Conservation (phyloP, 495 filamentous ascomycete genomes). For the Trichocladium antarcticum region DNA sequence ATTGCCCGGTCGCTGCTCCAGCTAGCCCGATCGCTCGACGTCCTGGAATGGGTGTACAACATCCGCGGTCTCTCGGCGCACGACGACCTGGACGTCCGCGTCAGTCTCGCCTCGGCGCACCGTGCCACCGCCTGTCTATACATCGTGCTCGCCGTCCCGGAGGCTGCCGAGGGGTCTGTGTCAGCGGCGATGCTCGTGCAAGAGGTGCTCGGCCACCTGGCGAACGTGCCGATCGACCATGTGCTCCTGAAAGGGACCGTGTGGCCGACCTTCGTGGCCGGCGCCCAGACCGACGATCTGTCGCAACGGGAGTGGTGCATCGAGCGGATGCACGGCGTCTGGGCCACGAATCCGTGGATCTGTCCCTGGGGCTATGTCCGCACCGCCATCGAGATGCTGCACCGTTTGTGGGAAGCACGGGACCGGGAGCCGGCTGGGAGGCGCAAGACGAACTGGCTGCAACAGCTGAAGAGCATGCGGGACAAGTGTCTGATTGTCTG, state of each 20-base stretch:
- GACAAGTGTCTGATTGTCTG: conserved; percentile 36
- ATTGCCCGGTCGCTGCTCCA: conserved; percentile 20
- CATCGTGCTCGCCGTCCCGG: conserved; percentile 24
- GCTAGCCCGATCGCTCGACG: conserved; percentile 24
- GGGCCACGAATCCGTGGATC: conserved; percentile 20
- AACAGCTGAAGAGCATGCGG: conserved; percentile 23
- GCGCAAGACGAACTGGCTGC: conserved; percentile 29
- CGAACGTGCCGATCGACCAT: conserved; percentile 34
- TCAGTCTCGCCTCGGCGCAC: conserved; percentile 36
- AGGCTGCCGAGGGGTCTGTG: conserved; percentile 13
- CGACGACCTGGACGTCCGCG: conserved; percentile 28
- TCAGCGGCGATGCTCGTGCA: conserved; percentile 18
- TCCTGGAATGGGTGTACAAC: conserved; percentile 28
- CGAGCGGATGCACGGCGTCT: conserved; percentile 29
- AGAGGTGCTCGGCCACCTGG: conserved; percentile 36
- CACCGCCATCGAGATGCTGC: conserved; percentile 33
- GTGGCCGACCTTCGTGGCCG: conserved; percentile 49
- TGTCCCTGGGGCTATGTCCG: conserved; percentile 39
- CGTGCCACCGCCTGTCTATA: conserved; percentile 36
- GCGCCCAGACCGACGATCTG: conserved; percentile 35
- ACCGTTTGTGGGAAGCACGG: conserved; percentile 30
- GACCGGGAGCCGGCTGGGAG: conserved; percentile 13
- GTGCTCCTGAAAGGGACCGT: conserved; percentile 45
- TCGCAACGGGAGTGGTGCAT: conserved; percentile 27
- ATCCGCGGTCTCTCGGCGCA: conserved; percentile 24